Percentiles rank a stretch among this genome's conserved stretches.
Evolutionary conservation across 2,329 filamentous ascomycete genomes (phyloP).

Genomic region (Pestalotiopsis sp.): DNA sequence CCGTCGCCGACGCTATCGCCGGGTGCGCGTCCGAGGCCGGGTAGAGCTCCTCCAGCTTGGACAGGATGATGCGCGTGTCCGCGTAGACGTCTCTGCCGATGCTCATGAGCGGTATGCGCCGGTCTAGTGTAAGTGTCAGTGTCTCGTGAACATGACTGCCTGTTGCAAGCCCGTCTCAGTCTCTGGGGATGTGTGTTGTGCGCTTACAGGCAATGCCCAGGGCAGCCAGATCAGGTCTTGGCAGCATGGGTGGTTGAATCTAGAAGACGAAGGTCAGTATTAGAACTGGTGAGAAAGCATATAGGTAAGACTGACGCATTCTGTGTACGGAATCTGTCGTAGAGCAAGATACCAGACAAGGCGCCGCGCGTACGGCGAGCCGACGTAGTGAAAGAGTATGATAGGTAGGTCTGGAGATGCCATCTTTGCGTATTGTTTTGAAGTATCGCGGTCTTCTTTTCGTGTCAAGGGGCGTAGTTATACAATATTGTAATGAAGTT

Average conservation of each 20-base stretch:
- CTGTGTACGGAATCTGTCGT: slow-evolving; percentile 64
- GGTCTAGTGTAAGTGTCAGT: slow-evolving; percentile 40
- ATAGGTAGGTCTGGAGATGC: slow-evolving; percentile 37
- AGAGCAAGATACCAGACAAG: slow-evolving; percentile 70
- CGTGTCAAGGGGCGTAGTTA: neutral
- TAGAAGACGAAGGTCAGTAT: slow-evolving; percentile 29
- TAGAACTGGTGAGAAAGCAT: neutral
- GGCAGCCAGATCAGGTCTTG: slow-evolving; percentile 63
- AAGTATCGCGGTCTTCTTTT: neutral
- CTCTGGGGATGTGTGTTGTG: neutral
- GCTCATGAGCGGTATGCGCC: slow-evolving; percentile 69
- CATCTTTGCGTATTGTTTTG: slow-evolving; percentile 9
- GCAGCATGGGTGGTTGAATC: slow-evolving; percentile 68
- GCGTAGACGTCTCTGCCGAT: slow-evolving; percentile 70
- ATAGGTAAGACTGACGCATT: slow-evolving; percentile 60
- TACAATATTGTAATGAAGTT: neutral
- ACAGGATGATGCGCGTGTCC: slow-evolving; percentile 70
- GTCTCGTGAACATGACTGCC: neutral
- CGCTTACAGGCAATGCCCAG: slow-evolving; percentile 58
- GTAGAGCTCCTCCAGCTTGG: slow-evolving; percentile 62
- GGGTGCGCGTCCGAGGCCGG: slow-evolving; percentile 41
- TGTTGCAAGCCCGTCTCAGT: neutral
- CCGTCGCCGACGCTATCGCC: slow-evolving; percentile 36
- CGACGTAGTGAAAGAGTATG: slow-evolving; percentile 67
- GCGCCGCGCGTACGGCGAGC: slow-evolving; percentile 66